Base-by-base conservation (phyloP, 2,329 filamentous ascomycete species). In the Monosporascus sp. region DNA sequence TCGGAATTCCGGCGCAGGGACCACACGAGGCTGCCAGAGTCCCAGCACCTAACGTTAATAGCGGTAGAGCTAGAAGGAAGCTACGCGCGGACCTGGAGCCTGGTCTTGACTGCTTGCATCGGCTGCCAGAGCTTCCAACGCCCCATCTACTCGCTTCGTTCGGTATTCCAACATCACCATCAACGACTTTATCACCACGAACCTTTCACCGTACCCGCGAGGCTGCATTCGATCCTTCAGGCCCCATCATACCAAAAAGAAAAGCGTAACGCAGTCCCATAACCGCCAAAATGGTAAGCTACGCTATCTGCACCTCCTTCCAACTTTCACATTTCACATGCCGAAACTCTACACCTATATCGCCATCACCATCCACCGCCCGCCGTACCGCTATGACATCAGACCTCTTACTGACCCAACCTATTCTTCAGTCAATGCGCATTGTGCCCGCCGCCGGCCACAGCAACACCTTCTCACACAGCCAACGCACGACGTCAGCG, bases 371-470 rank as follows among this genome's bases (percentile, higher is more conserved):
- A 50, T 56, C 44, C 56, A 53, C 51, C 52, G 52, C 54, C 54
- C 58, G 14, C 11, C 31, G 31, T 5, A 5, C 9, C 31, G 31
- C 11, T 34, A 14, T 34, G 31, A 34, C 5, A 14, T 14, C 9
- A 34, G 31, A 34, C 31, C 31, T 34, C 31, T 34, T 14, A 34
- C 14, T 34, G 5, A 56, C 56, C 45, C 41, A 52, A 40, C 52
- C 50, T 50, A 49, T 54, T 49, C 56, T 56, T 47, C 72, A 95
- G 90, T 88, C 90, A 68, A 88, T 97, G 82, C 91, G 91, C 76
- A 88, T 99, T 76, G 84, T 90, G 62, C 94, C 94, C 69, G 71
- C 84, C 56, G 73, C 85, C 65, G 69, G 77, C 62, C 83, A 93
- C 78, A 74, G 84, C 64, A 83, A 79, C 62, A 80, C 82, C 69